Conservation (phyloP, 2,329 filamentous ascomycete genomes). For the Colletotrichum falcatum region DNA sequence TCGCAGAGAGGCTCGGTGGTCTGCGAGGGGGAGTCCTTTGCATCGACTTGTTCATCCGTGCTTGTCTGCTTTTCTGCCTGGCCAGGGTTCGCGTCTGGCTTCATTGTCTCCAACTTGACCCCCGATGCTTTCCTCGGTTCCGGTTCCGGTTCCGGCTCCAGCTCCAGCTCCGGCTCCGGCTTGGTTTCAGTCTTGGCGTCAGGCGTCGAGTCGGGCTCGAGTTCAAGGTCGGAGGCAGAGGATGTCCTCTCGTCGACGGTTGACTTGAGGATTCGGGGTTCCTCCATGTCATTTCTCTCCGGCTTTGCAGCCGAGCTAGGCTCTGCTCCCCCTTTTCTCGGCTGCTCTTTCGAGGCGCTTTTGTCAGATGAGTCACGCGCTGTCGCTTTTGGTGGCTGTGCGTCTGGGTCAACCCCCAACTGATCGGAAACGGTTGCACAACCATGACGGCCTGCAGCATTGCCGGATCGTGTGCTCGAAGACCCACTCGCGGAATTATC, state of each 20-base stretch:
- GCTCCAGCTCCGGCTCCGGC: background rate
- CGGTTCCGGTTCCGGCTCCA: background rate
- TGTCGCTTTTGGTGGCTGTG: constrained; percentile 17
- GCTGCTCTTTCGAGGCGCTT: constrained; percentile 4
- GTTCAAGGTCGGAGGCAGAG: constrained; percentile 4
- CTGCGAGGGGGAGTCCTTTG: background rate
- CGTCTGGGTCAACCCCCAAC: constrained; percentile 38
- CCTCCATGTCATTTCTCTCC: background rate
- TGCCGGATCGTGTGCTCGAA: constrained; percentile 34
- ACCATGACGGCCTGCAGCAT: constrained; percentile 33
- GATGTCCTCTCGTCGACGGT: constrained; percentile 1
- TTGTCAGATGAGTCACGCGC: constrained; percentile 20
- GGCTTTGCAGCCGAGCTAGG: background rate
- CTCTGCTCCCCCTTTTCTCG: background rate
- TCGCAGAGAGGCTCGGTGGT: constrained; percentile 69
- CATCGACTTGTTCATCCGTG: background rate
- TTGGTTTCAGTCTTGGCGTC: background rate
- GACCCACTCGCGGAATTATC: constrained; percentile 16
- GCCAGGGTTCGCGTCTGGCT: background rate
- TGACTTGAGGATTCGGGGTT: background rate
- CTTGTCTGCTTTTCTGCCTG: background rate
- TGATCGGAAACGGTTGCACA: constrained; percentile 6
- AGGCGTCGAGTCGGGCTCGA: constrained; percentile 9
- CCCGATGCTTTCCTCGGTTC: background rate
- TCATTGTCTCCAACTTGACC: background rate